Conservation (phyloP, 768 basidiomycete genomes). For the Boletellus ananiceps region DNA sequence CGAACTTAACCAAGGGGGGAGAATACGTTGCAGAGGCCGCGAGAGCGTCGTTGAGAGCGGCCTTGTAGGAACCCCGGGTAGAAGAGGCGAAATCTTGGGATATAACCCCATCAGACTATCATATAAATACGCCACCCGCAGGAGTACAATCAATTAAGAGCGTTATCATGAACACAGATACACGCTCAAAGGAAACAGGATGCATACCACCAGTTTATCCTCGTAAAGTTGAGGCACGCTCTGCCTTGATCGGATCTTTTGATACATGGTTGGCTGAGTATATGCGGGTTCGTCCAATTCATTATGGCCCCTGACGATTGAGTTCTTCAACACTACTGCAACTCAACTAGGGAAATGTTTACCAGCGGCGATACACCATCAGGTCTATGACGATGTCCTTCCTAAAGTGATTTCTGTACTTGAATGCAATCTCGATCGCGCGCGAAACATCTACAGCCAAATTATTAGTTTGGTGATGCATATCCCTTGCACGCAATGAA, state of each 20-base stretch:
- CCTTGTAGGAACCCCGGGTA: constrained; percentile 55
- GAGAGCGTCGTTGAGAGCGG: constrained; percentile 60
- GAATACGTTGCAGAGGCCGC: constrained; percentile 42
- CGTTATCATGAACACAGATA: not conserved
- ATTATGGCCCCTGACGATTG: constrained; percentile 66
- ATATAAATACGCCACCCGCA: not conserved
- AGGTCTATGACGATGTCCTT: constrained; percentile 90
- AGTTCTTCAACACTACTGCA: not conserved
- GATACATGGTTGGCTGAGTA: constrained; percentile 89
- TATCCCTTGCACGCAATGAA: not conserved
- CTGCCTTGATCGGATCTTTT: constrained; percentile 70
- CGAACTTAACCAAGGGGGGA: constrained; percentile 52
- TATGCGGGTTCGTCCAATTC: constrained; percentile 84
- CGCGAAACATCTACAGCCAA: constrained; percentile 65
- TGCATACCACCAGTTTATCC: constrained; percentile 64
- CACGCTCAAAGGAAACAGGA: not conserved
- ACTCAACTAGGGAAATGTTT: constrained; percentile 13
- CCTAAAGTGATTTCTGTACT: constrained; percentile 81
- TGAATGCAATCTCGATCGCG: constrained; percentile 85
- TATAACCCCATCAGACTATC: constrained; percentile 37
- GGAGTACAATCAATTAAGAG: not conserved
- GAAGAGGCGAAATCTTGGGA: constrained; percentile 43
- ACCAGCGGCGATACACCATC: constrained; percentile 84
- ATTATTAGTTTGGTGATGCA: not conserved
- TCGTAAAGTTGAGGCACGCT: constrained; percentile 84